Evolutionary conservation across 306 rosid genomes (phyloP), one percentile per base, ranked within the genome.

Genomic region (Corylus americana): DNA sequence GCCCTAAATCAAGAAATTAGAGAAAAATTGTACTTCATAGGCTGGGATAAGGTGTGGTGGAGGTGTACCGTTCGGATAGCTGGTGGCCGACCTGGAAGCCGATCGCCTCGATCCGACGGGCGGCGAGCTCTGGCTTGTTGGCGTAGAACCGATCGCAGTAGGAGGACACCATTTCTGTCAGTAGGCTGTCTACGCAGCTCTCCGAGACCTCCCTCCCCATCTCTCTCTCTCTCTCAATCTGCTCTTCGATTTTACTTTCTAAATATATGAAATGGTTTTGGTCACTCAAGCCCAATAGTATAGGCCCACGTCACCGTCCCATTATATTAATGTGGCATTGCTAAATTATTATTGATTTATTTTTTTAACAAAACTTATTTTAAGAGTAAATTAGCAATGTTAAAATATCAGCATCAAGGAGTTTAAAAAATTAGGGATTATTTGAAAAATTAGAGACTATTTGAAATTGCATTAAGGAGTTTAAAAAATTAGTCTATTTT

Each of bases 31-130:
- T 67, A 1, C 13, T 11, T n/a, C 55, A 17, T 25, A 50, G 73
- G 9, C 1, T 1, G 29, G 7, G 78, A 20, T 55, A 50, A n/a
- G 72, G 64, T 44, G 76, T 64, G 71, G 71, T 53, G 45, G 17
- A 78, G 68, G 49, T 18, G 50, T 86, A 92, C 98, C 99, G 90
- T 85, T 95, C 99, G 71, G 98, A 95, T 80, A 95, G 99, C 88
- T 95, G 99, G 77, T 88, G 98, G 74, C 99, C 99, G 80, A 95
- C 96, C 88, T 95, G 97, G 85, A 90, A 95, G 62, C 98, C 99
- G 57, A 95, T 95, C 78, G 99, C 98, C 71, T 95, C 99, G 84
- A 95, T 95, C 69, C 94, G 85, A 68, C 98, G 97, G 49, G 99
- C 98, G 25, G 99, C 97, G 51, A 95, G 97, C 61, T 95, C 99